Base-by-base conservation (phyloP, 805 yeast species). In the Debaryomyces prosopidis region DNA sequence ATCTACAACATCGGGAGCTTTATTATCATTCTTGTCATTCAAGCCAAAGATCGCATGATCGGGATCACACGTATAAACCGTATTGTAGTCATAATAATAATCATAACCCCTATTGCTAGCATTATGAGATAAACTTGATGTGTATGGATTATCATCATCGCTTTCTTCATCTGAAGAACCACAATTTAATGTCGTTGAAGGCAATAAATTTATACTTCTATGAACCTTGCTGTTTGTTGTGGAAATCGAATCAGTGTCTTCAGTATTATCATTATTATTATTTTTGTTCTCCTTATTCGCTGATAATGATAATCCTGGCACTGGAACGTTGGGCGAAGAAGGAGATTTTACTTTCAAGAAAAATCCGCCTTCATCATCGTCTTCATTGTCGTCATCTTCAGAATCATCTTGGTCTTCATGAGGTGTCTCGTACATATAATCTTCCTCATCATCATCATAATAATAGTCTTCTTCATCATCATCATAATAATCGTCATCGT, bases 111-210 rank as follows among this genome's bases (percentile, higher is more conserved):
- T 76, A 36, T 65, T 62, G 53, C 79, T 80, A 31, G 85, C 84
- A 58, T 86, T 84, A 65, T 87, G 94, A 1, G 89, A 82, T 40
- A 84, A 76, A 59, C 84, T 74, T 51, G 79, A 60, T 10, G 75
- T 71, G 57, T 72, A 72, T 1, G 74, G 74, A 48, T 69, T 72
- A 46, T 80, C 84, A 39, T 79, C 85, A 46, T 82, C 85, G 50
- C 83, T 82, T 44, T 77, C 80, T 47, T 79, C 84, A 43, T 79
- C 83, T 6, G 78, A 71, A 4, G 87, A 80, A 6, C 89, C 88
- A 60, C 81, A 81, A 60, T 91, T 90, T 44, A 92, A 76, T 0
- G 89, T 82, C 0, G 98, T 90, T 2, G 97, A 84, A 2, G 98
- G 97, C 42, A 92, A 68, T 36, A 82, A 72, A 31, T 89, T 89